Conservation (phyloP, 441 rosid species). For the Manihot esculenta region DNA sequence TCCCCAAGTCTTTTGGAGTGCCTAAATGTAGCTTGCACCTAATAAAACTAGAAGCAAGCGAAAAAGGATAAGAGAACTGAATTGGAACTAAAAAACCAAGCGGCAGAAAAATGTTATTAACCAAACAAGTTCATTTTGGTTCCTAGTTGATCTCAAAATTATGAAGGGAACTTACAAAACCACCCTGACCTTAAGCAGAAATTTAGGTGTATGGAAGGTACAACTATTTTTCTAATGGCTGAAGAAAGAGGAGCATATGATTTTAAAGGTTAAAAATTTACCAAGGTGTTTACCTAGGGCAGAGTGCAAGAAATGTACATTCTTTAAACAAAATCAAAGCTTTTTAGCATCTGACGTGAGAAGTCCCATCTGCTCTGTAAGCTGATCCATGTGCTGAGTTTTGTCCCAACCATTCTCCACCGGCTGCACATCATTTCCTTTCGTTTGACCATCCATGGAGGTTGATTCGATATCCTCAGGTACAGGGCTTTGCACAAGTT, state of each 20-base stretch:
- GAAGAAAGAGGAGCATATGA: slow-evolving; percentile 9
- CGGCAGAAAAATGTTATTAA: too few species aligned
- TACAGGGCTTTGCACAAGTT: slow-evolving; percentile 45
- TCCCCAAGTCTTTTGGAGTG: too few species aligned
- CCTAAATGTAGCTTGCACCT: too few species aligned
- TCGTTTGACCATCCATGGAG: slow-evolving; percentile 31
- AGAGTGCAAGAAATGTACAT: slow-evolving; percentile 12
- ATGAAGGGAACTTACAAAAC: too few species aligned
- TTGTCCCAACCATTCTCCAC: slow-evolving; percentile 44
- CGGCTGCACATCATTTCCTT: slow-evolving; percentile 32
- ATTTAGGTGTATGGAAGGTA: neutral
- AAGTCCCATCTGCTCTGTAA: slow-evolving; percentile 72
- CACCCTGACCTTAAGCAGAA: too few species aligned
- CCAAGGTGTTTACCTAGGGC: slow-evolving; percentile 10
- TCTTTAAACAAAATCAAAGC: slow-evolving; percentile 21
- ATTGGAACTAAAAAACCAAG: too few species aligned
- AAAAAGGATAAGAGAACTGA: too few species aligned
- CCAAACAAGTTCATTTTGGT: too few species aligned
- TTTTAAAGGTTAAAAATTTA: slow-evolving; percentile 10
- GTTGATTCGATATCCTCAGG: slow-evolving; percentile 54
- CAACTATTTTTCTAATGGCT: slow-evolving; percentile 6
- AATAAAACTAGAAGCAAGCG: too few species aligned
- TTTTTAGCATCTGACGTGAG: slow-evolving; percentile 50
- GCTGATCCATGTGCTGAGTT: slow-evolving; percentile 52
- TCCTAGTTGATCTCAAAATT: too few species aligned